Percentiles rank a stretch among this genome's conserved stretches.
Conservation (phyloP, 768 basidiomycete genomes). For the Pleurotus ostreatus region DNA sequence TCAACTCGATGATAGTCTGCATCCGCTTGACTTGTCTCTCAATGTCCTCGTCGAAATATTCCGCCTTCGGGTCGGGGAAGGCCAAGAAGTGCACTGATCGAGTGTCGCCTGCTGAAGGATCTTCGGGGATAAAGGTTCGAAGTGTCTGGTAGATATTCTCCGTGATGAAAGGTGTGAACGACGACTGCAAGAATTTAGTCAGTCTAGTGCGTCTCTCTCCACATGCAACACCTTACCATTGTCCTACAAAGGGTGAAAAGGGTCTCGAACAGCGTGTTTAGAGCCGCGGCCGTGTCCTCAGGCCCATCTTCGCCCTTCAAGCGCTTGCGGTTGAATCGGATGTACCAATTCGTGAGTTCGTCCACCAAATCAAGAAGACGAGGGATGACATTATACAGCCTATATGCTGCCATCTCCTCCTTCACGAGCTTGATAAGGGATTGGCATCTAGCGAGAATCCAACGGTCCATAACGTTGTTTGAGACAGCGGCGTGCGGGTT, state of each 20-base stretch:
- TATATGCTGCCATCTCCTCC: conserved; percentile 95
- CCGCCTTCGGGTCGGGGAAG: conserved; percentile 91
- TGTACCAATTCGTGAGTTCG: conserved; percentile 99
- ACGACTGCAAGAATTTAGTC: conserved; percentile 54
- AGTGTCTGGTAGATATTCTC: conserved; percentile 95
- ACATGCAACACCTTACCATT: conserved; percentile 57
- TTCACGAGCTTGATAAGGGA: conserved; percentile 89
- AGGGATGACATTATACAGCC: conserved; percentile 97
- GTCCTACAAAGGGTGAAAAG: conserved; percentile 92
- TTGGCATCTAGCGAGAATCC: conserved; percentile 98
- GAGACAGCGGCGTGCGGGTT: conserved; percentile 81
- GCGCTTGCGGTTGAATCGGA: conserved; percentile 94
- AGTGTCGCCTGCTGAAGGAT: conserved; percentile 66
- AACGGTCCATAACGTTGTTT: conserved; percentile 95
- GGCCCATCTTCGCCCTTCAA: conserved; percentile 92
- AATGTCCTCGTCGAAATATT: conserved; percentile 91
- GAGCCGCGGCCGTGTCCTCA: conserved; percentile 81
- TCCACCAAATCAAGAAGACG: conserved; percentile 88
- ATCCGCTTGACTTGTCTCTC: conserved; percentile 93
- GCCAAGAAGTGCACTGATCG: conserved; percentile 94
- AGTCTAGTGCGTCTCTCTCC: conserved; percentile 4
- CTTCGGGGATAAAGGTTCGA: conserved; percentile 77
- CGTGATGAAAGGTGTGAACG: conserved; percentile 97
- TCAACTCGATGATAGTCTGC: conserved; percentile 92
- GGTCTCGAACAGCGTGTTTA: conserved; percentile 96